These are phyloP conservation scores for Tetrapisispora arboricola DNA, from an alignment of 805 yeast species.

Conservation along the genomic window DNA sequence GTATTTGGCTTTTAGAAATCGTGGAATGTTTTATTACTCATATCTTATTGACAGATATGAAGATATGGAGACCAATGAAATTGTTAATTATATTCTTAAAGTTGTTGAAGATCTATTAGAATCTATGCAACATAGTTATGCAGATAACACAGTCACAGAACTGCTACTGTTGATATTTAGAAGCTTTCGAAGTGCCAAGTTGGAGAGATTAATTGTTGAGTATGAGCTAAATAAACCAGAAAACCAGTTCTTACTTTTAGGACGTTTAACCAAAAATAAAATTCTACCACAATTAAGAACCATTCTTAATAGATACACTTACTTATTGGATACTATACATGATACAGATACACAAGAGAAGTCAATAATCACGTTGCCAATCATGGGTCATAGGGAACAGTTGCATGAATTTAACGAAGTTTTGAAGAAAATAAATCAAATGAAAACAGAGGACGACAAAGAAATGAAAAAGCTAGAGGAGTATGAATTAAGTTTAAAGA, in stretches of 20 bases:
- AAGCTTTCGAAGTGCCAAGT: slow-evolving; percentile 37
- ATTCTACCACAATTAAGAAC: slow-evolving; percentile 25
- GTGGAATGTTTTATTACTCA: slow-evolving; percentile 59
- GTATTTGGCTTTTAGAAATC: slow-evolving; percentile 68
- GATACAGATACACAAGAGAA: slow-evolving; percentile 5
- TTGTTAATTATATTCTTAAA: slow-evolving; percentile 35
- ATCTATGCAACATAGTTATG: slow-evolving; percentile 57
- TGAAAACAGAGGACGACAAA: slow-evolving; percentile 29
- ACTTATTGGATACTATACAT: slow-evolving; percentile 10
- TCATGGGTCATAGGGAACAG: neutral
- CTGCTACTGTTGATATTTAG: slow-evolving; percentile 42
- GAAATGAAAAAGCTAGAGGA: slow-evolving; percentile 30
- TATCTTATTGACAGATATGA: slow-evolving; percentile 22
- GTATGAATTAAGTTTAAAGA: slow-evolving; percentile 14
- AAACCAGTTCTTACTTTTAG: slow-evolving; percentile 14
- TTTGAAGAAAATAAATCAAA: slow-evolving; percentile 26
- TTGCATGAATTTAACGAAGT: slow-evolving; percentile 17
- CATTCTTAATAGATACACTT: slow-evolving; percentile 10
- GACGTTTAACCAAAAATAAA: slow-evolving; percentile 9
- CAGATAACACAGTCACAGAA: slow-evolving; percentile 46
- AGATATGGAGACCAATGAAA: slow-evolving; percentile 25
- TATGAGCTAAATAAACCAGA: slow-evolving; percentile 39
- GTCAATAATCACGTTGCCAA: neutral
- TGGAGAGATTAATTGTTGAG: slow-evolving; percentile 51
- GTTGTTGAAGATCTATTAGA: slow-evolving; percentile 54